Evolutionary conservation across 2,329 filamentous ascomycete species (phyloP).

Genomic region (Boeremia lycopersici): DNA sequence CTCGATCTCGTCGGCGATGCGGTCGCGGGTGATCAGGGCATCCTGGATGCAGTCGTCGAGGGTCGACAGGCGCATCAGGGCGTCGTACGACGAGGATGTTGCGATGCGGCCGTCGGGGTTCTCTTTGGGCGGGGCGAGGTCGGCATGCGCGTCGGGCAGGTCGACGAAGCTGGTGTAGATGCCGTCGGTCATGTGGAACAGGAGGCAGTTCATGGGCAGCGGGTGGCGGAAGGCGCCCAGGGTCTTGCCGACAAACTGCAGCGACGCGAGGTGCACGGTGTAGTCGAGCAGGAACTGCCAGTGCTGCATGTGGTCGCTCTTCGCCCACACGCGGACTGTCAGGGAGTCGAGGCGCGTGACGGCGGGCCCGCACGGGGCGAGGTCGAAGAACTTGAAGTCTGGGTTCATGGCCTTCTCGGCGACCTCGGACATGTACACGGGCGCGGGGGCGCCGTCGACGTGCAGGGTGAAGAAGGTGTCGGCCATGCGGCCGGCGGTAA

Average conservation of each 20-base stretch:
- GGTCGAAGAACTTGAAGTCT: constrained; percentile 83
- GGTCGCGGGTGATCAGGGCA: constrained; percentile 76
- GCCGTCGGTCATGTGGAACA: constrained; percentile 86
- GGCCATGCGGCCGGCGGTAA: constrained; percentile 74
- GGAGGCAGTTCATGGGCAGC: constrained; percentile 79
- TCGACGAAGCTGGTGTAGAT: constrained; percentile 79
- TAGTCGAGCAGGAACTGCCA: constrained; percentile 75
- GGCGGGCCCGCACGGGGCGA: constrained; percentile 65
- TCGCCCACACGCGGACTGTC: constrained; percentile 76
- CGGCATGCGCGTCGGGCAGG: constrained; percentile 56
- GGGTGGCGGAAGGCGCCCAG: constrained; percentile 67
- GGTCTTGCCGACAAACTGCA: constrained; percentile 78
- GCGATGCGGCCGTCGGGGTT: constrained; percentile 56
- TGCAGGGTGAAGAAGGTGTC: constrained; percentile 91
- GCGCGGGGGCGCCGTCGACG: constrained; percentile 65
- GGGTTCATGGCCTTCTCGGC: constrained; percentile 85
- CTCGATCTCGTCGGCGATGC: constrained; percentile 80
- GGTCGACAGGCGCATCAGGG: constrained; percentile 85
- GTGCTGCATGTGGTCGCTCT: constrained; percentile 57
- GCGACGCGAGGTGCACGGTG: constrained; percentile 69
- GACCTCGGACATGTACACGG: constrained; percentile 89
- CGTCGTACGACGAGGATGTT: constrained; percentile 82
- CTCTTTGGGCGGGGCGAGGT: constrained; percentile 42
- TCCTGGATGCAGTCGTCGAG: constrained; percentile 92
- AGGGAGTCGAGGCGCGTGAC: constrained; percentile 71